A percentile compares a stretch with the other conserved stretches of the same genome.
Conservation (phyloP, 495 filamentous ascomycete genomes). For the Daldinia bambusicola region DNA sequence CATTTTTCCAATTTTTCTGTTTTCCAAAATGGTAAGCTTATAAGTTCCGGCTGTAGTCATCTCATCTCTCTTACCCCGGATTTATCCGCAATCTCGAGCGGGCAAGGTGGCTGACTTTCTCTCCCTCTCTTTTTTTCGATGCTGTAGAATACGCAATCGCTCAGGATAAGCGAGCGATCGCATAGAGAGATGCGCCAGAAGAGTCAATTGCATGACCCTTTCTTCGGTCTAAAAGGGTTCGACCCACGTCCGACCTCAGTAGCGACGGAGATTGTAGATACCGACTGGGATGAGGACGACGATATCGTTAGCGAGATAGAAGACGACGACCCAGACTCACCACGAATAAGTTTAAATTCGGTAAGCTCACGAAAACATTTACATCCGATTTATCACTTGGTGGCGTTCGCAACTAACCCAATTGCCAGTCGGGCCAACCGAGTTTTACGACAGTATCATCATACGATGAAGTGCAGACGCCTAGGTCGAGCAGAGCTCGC, state of each 20-base stretch:
- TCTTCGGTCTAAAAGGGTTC: conserved; percentile 58
- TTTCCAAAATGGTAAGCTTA: conserved; percentile 49
- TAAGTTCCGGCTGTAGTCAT: conserved; percentile 25
- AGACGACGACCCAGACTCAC: conserved; percentile 69
- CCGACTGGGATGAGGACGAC: conserved; percentile 73
- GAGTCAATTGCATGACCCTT: conserved; percentile 54
- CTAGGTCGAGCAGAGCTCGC: conserved; percentile 62
- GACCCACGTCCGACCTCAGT: conserved; percentile 67
- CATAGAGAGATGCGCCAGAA: conserved; percentile 62
- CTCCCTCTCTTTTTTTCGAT: background rate
- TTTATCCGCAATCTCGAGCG: conserved; percentile 8
- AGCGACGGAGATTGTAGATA: conserved; percentile 77
- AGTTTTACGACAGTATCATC: conserved; percentile 81
- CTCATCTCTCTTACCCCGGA: conserved; percentile 6
- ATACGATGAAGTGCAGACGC: conserved; percentile 78
- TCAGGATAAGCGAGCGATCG: conserved; percentile 46
- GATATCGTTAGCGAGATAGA: conserved; percentile 62
- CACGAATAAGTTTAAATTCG: conserved; percentile 71
- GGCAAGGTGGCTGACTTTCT: conserved; percentile 27
- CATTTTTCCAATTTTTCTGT: conserved; percentile 31
- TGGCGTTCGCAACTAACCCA: conserved; percentile 42
- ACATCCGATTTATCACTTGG: conserved; percentile 1
- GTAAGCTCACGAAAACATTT: conserved; percentile 56
- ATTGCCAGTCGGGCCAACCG: conserved; percentile 63
- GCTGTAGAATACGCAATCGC: conserved; percentile 43